Percentiles rank a stretch among this genome's conserved stretches.
Conservation (phyloP, 75 land plant genomes). For the Adiantum capillusveneris region DNA sequence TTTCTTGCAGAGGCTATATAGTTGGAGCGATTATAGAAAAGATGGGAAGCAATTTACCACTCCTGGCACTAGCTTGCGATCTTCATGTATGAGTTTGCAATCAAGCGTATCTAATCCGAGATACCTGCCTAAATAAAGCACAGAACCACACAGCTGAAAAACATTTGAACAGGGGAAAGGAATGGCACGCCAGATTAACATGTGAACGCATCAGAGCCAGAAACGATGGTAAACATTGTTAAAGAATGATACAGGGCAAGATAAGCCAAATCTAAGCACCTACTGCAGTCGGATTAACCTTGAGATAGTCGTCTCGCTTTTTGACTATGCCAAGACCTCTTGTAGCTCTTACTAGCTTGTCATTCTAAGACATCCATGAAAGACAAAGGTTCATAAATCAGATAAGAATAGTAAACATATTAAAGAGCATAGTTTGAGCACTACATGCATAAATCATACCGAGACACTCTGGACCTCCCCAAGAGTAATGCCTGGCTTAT, state of each 20-base stretch:
- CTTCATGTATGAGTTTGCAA: slow-evolving; percentile 40
- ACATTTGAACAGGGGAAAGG: too few species aligned
- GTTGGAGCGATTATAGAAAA: too few species aligned
- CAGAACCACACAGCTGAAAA: too few species aligned
- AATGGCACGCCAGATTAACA: not conserved
- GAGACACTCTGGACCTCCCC: slow-evolving; percentile 64
- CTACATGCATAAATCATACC: slow-evolving; percentile 30
- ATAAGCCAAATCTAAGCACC: slow-evolving; percentile 24
- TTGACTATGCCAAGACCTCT: slow-evolving; percentile 51
- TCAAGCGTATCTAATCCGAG: slow-evolving; percentile 97
- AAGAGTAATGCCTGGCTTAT: slow-evolving; percentile 74
- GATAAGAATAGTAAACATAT: too few species aligned
- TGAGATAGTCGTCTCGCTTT: slow-evolving; percentile 18
- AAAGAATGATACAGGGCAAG: too few species aligned
- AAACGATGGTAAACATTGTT: too few species aligned
- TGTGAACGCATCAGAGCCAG: too few species aligned
- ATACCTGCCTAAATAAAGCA: slow-evolving; percentile 60
- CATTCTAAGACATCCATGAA: slow-evolving; percentile 26
- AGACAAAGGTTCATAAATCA: too few species aligned
- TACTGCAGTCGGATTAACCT: slow-evolving; percentile 69
- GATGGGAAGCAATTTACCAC: too few species aligned
- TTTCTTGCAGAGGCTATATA: too few species aligned
- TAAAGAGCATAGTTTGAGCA: too few species aligned
- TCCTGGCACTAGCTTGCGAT: slow-evolving; percentile 73
- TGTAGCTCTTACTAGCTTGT: slow-evolving; percentile 48